Base-by-base conservation (phyloP, 208 protist genomes). In the Trypanosoma caninum region DNA sequence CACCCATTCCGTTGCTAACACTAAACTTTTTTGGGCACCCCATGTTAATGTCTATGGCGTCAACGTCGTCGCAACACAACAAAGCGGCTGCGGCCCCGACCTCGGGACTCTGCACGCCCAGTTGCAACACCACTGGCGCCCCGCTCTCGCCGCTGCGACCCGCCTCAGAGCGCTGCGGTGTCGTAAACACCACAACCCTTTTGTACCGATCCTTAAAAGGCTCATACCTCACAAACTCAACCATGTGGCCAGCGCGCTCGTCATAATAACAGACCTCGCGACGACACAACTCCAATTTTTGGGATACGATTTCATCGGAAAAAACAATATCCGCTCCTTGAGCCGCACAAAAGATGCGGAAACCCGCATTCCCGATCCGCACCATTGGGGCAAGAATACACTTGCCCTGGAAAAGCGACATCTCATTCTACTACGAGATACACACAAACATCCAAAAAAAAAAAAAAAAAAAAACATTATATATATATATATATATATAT, bases 41-140 rank as follows among this genome's bases (percentile, higher is more conserved):
- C 97, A 99, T 99, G 78, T 99, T 99, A 30, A 99, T 63, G 83
- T 99, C 98, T 13, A 99, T 80, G 14, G 84, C 98, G 55, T 95
- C 85, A 18, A 99, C 83, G 66, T 99, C 97, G 10, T 80, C 69
- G n/a, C 69, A 69, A 50, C 94, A 91, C 9, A 91, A 58, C 45
- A 84, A 54, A 9, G 94, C 97, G 2, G 95, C 96, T 14, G 71
- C 58, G 1, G 96, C 78, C 20, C 91, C 97, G 11, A 83, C 55
- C 0, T 33, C 72, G 8, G 86, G 50, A 52, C 82, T 71, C 9
- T 82, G 66, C 14, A 95, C 95, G 11, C 97, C 97, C 4, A 99
- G 71, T 78, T 99, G 97, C 16, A 99, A 61, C 6, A 98, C 76
- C 8, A 97, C 59, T 5, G 74, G 80, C 1, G 83, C 80, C 4